These are phyloP conservation scores for Yamadazyma sp. DNA, from an alignment of 1,139 yeast genomes.

Conservation along the genomic window DNA sequence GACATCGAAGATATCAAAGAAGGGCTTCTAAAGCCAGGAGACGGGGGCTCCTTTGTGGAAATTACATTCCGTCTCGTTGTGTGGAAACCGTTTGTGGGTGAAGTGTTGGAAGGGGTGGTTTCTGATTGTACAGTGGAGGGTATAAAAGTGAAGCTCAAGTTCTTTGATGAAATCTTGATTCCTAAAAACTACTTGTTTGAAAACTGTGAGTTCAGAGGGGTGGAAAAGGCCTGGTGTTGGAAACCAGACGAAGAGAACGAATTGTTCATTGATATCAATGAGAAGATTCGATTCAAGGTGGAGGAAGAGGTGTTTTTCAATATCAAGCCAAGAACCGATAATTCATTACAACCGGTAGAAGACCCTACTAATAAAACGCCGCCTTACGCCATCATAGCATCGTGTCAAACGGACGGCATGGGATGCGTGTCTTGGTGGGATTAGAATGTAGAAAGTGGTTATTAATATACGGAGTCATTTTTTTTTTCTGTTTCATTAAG, in stretches of 20 bases:
- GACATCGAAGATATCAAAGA: conserved; percentile 80
- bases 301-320: conserved; percentile 87
- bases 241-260: conserved; percentile 68
- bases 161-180: conserved; percentile 88
- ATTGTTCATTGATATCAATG: conserved; percentile 84
- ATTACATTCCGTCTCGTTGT: conserved; percentile 74
- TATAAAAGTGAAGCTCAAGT: conserved; percentile 76
- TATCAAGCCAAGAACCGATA: conserved; percentile 69
- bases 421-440: conserved; percentile 98
- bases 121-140: conserved; percentile 87
- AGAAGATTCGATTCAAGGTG: conserved; percentile 83
- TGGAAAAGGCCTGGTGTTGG: conserved; percentile 97
- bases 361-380: conserved; percentile 48
- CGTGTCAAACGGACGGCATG: conserved; percentile 95
- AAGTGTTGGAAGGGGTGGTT: conserved; percentile 91
- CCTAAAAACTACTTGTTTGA: conserved; percentile 83
- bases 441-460: conserved; percentile 23
- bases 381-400: conserved; percentile 82
- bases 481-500: background rate
- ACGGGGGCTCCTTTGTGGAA: conserved; percentile 83
- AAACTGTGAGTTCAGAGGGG: conserved; percentile 63
- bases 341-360: conserved; percentile 41
- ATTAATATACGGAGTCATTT: background rate
- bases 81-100: conserved; percentile 94
- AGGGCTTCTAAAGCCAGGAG: conserved; percentile 92